Evolutionary conservation across 2,329 filamentous ascomycete species (phyloP), one percentile per base, ranked within the genome.

Genomic region (Xylaria sp.): DNA sequence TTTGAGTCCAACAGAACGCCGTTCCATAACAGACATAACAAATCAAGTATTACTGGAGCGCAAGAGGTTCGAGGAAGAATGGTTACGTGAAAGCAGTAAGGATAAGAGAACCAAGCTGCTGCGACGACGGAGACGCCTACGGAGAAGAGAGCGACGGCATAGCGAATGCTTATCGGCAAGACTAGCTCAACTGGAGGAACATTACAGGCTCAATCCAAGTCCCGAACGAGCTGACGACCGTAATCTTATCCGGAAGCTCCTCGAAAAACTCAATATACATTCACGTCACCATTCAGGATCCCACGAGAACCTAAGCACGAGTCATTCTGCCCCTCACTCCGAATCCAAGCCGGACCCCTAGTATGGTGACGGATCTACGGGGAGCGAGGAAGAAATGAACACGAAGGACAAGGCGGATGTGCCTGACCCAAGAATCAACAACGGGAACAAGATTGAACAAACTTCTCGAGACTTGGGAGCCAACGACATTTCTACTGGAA

Each of bases 181-280:
- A 21, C 44, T 64, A 17, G 52, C 48, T 18, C 34, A 57, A 22
- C 54, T 63, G 9, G 48, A 61, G 46, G 46, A 18, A 8, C 39
- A 61, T 7, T 61, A 60, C 34, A 44, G 24, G 9, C 37, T 19
- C 41, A 48, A 63, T 18, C 52, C 56, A 6, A 60, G 58, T 9
- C 16, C 49, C 19, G 43, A 61, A 21, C 54, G 60, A 2, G 59
- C 59, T 13, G 4, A 24, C 9, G 61, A 63, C 48, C 44, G 54
- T 34, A 51, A 63, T 26, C 37, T 66, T 9, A 24, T 59, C 11
- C 53, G 48, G n/a, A 45, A 50, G 13, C 54, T 61, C 11, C 55
- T 63, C 7, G 48, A 44, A 49, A 55, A 44, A 21, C 64, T 65
- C 49, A 61, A 61, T 47, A 54, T 57, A 43, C 56, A 61, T 26